Evolutionary conservation across 441 rosid species (phyloP).

Genomic region (Aquilaria agallochum): DNA sequence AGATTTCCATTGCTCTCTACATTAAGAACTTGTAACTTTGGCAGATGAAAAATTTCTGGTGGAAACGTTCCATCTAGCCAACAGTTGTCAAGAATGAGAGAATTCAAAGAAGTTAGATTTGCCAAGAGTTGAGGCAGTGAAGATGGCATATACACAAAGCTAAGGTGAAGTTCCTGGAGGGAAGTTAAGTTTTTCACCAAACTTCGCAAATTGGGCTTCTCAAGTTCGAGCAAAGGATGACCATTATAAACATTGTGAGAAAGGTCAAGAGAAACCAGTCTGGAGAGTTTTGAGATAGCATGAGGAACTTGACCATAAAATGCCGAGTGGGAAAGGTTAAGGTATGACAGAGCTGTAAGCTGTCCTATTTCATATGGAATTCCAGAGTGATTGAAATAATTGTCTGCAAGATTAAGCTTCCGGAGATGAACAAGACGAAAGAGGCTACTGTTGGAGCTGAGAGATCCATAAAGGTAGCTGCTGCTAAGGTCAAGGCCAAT

Average conservation of each 20-base stretch:
- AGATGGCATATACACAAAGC: constrained; percentile 6
- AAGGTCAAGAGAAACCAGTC: neutral
- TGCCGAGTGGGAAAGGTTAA: neutral
- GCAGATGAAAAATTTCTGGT: neutral
- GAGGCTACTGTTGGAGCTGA: constrained; percentile 7
- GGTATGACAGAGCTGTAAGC: neutral
- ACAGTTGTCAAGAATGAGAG: neutral
- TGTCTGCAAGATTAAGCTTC: constrained; percentile 1
- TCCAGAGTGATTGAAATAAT: constrained; percentile 1
- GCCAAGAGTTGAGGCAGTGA: neutral
- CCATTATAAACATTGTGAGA: neutral
- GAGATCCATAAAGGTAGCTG: constrained; percentile 10
- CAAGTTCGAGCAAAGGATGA: neutral
- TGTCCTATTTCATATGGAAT: neutral
- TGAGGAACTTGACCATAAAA: constrained; percentile 11
- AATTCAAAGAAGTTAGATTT: constrained; percentile 14
- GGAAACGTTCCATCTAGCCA: constrained; percentile 17
- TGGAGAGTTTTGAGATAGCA: neutral
- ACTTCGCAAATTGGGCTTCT: neutral
- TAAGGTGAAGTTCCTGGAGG: constrained; percentile 7
- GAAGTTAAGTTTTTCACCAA: neutral
- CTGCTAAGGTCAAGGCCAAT: constrained; percentile 1
- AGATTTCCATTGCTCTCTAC: neutral
- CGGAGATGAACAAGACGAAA: constrained; percentile 6
- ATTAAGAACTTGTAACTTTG: constrained; percentile 6